Evolutionary conservation across 495 filamentous ascomycete genomes (phyloP).

Genomic region (Aspergillus funiculosus): DNA sequence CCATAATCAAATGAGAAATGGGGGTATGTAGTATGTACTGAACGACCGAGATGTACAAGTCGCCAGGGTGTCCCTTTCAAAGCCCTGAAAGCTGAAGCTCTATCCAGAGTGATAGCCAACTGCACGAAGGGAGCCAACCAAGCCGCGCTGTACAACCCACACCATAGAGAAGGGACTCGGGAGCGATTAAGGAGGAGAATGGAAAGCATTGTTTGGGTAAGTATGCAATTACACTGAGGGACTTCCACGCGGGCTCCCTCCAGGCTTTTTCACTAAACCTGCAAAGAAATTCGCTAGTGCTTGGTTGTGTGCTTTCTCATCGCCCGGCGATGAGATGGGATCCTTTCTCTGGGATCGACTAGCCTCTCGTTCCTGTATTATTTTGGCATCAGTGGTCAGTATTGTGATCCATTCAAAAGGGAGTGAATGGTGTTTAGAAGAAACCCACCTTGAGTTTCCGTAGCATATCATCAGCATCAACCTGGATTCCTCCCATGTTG

Average conservation of each 20-base stretch:
- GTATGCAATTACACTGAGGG: slow-evolving; percentile 30
- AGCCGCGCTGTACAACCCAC: not conserved
- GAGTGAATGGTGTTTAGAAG: not conserved
- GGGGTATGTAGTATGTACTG: slow-evolving; percentile 12
- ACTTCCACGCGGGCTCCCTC: slow-evolving; percentile 39
- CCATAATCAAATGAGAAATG: slow-evolving; percentile 13
- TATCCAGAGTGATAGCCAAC: too few species aligned
- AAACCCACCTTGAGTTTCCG: slow-evolving; percentile 73
- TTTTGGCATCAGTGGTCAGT: slow-evolving; percentile 7
- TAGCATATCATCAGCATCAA: slow-evolving; percentile 93
- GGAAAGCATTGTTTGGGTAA: slow-evolving; percentile 6
- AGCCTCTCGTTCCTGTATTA: slow-evolving; percentile 49
- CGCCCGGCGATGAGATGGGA: slow-evolving; percentile 30
- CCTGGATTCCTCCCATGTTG: slow-evolving; percentile 95
- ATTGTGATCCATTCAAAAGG: not conserved
- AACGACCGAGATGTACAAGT: slow-evolving; percentile 7
- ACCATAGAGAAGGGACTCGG: not conserved
- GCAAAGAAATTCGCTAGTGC: slow-evolving; percentile 63
- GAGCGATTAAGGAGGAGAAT: too few species aligned
- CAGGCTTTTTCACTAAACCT: slow-evolving; percentile 55
- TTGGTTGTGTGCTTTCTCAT: slow-evolving; percentile 61
- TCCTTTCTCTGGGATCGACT: slow-evolving; percentile 46
- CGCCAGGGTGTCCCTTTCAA: not conserved
- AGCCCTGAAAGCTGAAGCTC: too few species aligned
- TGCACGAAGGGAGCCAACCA: too few species aligned